Conservation (phyloP, 2,329 filamentous ascomycete species). For the Cercospora sp. region DNA sequence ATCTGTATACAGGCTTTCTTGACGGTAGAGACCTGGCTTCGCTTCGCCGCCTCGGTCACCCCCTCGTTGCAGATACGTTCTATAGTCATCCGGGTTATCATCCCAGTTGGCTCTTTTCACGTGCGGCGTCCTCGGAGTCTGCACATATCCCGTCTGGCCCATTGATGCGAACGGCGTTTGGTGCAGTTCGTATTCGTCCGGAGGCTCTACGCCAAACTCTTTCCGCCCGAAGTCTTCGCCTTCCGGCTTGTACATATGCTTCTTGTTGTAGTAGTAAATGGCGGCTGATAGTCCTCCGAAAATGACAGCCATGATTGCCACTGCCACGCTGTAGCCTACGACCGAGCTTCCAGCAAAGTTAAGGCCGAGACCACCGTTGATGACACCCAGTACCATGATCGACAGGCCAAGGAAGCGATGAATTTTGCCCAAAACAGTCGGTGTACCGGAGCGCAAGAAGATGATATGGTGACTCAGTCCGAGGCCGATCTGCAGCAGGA, state of each 20-base stretch:
- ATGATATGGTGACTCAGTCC: slow-evolving; percentile 44
- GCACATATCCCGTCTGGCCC: slow-evolving; percentile 22
- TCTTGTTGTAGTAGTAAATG: slow-evolving; percentile 21
- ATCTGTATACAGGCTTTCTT: slow-evolving; percentile 24
- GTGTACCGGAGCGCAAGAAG: slow-evolving; percentile 37
- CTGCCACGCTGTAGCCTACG: slow-evolving; percentile 27
- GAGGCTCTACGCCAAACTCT: slow-evolving; percentile 16
- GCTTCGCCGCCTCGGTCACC: not conserved
- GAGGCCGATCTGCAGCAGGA: slow-evolving; percentile 42
- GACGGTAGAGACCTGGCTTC: slow-evolving; percentile 1
- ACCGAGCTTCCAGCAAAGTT: slow-evolving; percentile 52
- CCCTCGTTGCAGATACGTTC: slow-evolving; percentile 18
- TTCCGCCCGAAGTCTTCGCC: slow-evolving; percentile 16
- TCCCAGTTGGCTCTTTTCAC: slow-evolving; percentile 8
- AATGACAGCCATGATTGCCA: slow-evolving; percentile 25
- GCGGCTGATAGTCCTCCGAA: slow-evolving; percentile 19
- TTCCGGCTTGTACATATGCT: slow-evolving; percentile 28
- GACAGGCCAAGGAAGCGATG: slow-evolving; percentile 61
- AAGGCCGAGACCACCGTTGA: slow-evolving; percentile 62
- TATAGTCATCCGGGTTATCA: slow-evolving; percentile 21
- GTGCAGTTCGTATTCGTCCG: slow-evolving; percentile 28
- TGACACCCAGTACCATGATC: slow-evolving; percentile 54
- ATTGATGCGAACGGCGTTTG: slow-evolving; percentile 22
- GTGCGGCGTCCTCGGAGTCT: slow-evolving; percentile 27
- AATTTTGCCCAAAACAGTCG: slow-evolving; percentile 49